Percentiles rank a stretch among this genome's conserved stretches.
These are phyloP conservation scores for Synchytrium microbalum DNA, from an alignment of 371 early-diverging fungal genomes.

Conservation along the genomic window DNA sequence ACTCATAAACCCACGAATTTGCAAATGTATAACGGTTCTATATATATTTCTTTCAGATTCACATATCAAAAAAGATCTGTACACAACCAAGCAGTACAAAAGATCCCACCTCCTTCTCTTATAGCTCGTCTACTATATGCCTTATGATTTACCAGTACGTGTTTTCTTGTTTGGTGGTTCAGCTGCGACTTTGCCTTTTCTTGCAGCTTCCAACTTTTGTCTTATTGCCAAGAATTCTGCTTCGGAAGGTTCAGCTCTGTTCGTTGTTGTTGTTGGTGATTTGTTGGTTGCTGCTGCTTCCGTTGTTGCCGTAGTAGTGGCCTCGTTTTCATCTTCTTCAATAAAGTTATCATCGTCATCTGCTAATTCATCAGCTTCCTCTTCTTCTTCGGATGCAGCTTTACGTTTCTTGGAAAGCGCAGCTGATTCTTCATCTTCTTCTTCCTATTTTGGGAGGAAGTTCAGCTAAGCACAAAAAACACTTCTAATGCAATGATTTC, in stretches of 20 bases:
- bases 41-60: too few relatives aligned
- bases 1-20: too few relatives aligned
- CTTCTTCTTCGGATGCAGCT: background rate
- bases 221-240: conserved; percentile 5
- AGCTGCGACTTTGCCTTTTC: background rate
- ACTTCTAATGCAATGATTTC: background rate
- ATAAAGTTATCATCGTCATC: background rate
- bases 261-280: background rate
- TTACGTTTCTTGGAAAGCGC: too few relatives aligned
- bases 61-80: too few relatives aligned
- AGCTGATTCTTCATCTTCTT: too few relatives aligned
- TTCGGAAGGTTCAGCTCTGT: background rate
- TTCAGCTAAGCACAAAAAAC: too few relatives aligned
- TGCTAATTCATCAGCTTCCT: background rate
- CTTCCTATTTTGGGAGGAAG: too few relatives aligned
- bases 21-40: too few relatives aligned
- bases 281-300: background rate
- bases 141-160: too few relatives aligned
- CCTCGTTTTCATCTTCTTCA: background rate
- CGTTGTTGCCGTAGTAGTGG: background rate
- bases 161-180: background rate
- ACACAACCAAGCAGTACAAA: too few relatives aligned
- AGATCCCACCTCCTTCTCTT: too few relatives aligned
- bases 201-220: background rate
- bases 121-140: too few relatives aligned